Base-by-base conservation (phyloP, 140 eudicot species). In the Senecio squalidus region DNA sequence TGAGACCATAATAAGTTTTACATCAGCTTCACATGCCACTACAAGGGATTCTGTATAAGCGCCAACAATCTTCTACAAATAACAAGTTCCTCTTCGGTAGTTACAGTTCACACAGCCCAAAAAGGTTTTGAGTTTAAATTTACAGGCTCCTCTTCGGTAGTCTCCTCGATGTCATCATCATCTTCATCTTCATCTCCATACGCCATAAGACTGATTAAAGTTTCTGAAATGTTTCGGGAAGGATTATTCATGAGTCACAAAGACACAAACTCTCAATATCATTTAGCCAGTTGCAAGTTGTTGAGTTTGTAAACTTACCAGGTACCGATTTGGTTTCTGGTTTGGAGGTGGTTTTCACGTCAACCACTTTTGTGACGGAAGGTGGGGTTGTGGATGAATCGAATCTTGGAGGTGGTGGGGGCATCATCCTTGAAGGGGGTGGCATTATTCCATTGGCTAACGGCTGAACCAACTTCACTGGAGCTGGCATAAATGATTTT, bases 131-230 rank as follows among this genome's bases (percentile, higher is more conserved):
- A 63, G 50, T 38, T 79, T 28, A 78, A 70, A 67, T 57, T 61
- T 11, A 31, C 2, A 14, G 66, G 4, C 44, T 71, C 80, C 44
- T 71, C 80, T 54, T 60, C 58, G n/a, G 18, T 41, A 20, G 70
- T 65, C 58, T 70, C 79, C 31, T 72, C 73, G 1, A 34, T 58
- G 50, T 82, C 84, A 1, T 84, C 82, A 5, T 77, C 90, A 34
- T 80, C 95, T 0, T 76, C 93, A 43, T 81, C 94, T 10, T 80
- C 97, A 15, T 83, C 96, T 67, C 98, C 98, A 72, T 91, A 91
- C 60, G 67, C 96, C 98, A 83, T 74, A 39, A 91, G 81, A 78
- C 81, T 78, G 49, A 77, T 49, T 53, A 86, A 75, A 4, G 98
- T 91, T 72, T 91, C 98, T 91, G 72, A 58, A 77, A 72, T 15